These are phyloP conservation scores for Neophaeococcomyces aloes DNA, from an alignment of 2,329 filamentous ascomycete species.

Conservation along the genomic window DNA sequence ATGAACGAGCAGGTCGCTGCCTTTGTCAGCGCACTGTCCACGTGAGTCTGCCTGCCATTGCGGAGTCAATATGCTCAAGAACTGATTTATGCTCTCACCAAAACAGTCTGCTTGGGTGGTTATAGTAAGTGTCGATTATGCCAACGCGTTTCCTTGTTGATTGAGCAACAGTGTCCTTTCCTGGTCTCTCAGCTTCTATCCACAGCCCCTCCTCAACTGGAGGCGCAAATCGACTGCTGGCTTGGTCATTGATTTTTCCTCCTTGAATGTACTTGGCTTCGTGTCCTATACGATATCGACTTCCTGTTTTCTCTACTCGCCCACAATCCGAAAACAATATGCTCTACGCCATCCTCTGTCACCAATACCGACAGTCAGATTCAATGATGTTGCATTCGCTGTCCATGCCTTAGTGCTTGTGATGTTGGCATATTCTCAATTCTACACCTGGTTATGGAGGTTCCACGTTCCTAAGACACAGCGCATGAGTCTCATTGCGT, in stretches of 20 bases:
- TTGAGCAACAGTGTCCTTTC: conserved; percentile 42
- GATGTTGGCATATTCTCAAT: conserved; percentile 64
- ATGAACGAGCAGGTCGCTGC: conserved; percentile 10
- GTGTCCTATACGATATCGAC: conserved; percentile 65
- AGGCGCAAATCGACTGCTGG: conserved; percentile 67
- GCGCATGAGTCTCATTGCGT: conserved; percentile 50
- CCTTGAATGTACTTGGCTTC: conserved; percentile 54
- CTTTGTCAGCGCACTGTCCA: conserved; percentile 33
- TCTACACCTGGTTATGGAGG: conserved; percentile 62
- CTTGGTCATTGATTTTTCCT: conserved; percentile 79
- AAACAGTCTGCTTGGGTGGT: conserved; percentile 56
- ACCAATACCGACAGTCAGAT: conserved; percentile 69
- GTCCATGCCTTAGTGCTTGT: conserved; percentile 67
- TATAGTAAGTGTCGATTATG: conserved; percentile 44
- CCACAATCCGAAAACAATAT: conserved; percentile 69
- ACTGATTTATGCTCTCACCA: background rate
- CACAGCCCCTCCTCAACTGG: conserved; percentile 74
- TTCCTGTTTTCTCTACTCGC: conserved; percentile 64
- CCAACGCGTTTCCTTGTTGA: conserved; percentile 1
- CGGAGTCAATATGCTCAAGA: conserved; percentile 16
- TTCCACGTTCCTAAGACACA: conserved; percentile 52
- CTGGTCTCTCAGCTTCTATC: conserved; percentile 89
- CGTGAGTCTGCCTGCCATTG: conserved; percentile 24
- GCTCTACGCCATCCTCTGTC: conserved; percentile 63
- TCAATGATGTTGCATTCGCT: conserved; percentile 86